phyloP scores from a whole-genome alignment of 371 early-diverging fungal genomes.

The Vittaforma corneae region DNA sequence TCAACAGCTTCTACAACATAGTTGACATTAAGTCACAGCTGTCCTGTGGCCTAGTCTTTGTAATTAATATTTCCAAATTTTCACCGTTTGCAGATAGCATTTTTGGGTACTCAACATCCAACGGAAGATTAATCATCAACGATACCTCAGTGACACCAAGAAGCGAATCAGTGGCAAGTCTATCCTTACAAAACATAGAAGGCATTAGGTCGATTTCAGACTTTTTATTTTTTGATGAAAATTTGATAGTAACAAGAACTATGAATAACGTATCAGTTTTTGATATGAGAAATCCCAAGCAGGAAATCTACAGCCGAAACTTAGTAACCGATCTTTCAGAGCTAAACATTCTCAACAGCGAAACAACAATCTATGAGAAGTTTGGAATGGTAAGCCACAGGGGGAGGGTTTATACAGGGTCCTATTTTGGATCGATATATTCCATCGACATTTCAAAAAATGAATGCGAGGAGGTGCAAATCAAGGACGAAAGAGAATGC shows the following conservation, averaged over 20 bases:
- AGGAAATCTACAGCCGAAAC: slow-evolving; percentile 10
- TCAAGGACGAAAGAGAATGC: slow-evolving; percentile 28
- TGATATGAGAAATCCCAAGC: slow-evolving; percentile 43
- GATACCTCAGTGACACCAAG: slow-evolving; percentile 65
- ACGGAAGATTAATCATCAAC: slow-evolving; percentile 82
- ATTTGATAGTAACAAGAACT: slow-evolving; percentile 44
- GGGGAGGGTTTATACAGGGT: slow-evolving; percentile 48
- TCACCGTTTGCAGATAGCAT: slow-evolving; percentile 80
- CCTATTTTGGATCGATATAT: slow-evolving; percentile 35
- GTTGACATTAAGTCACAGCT: slow-evolving; percentile 90
- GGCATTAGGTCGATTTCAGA: slow-evolving; percentile 52
- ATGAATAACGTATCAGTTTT: slow-evolving; percentile 48
- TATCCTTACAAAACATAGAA: slow-evolving; percentile 19
- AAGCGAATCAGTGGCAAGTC: not conserved
- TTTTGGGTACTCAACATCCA: slow-evolving; percentile 92
- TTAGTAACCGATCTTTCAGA: slow-evolving; percentile 20
- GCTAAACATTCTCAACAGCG: slow-evolving; percentile 28
- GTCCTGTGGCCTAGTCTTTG: slow-evolving; percentile 92
- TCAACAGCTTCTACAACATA: slow-evolving; percentile 56
- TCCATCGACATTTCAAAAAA: slow-evolving; percentile 30
- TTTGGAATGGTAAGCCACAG: slow-evolving; percentile 38
- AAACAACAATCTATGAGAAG: slow-evolving; percentile 50
- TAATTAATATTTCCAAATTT: slow-evolving; percentile 93
- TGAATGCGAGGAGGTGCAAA: slow-evolving; percentile 15
- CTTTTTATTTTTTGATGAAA: slow-evolving; percentile 51